Evolutionary conservation across 257 asterid genomes (phyloP), one percentile per base, ranked within the genome.

Genomic region (Lycium ferocissimum): DNA sequence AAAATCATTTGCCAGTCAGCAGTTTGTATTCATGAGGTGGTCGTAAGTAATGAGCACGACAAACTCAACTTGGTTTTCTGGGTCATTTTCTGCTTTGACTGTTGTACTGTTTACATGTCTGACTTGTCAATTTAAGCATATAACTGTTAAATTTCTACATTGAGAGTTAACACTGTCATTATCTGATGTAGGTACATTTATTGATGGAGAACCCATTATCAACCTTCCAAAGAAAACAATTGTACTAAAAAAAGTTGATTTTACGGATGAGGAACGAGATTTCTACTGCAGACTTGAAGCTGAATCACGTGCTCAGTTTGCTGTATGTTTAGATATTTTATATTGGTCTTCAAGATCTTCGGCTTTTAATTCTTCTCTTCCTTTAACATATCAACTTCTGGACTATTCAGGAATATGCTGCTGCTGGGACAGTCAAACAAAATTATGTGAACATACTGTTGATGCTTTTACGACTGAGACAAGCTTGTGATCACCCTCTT

Each of bases 401-500:
- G 53, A 67, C 84, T 70, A 78, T 86, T 76, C 67, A 97, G 99
- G 98, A 94, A 92, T 97, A 95, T 83, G 98, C 97, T 69, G 98
- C 98, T 81, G 97, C 97, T 73, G 99, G 99, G 86, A 97, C 99
- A 63, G 96, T 97, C 53, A 93, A 94, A 88, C 97, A 97, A 90
- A 97, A 97, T 87, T 97, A 97, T 89, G 93, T 97, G 61, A 95
- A 97, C 89, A 97, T 97, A 84, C 86, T 97, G 40, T 85, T 97
- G 90, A 93, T 97, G 99, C 99, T 97, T 90, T 86, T 97, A 89
- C 93, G 98, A 79, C 96, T 97, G 86, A 92, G 99, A 84, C 99
- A 97, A 92, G 98, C 99, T 86, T 97, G 98, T 91, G 99, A 95
- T 88, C 99, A 97, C 81, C 99, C 99, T 87, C 97, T 94, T 85